Conservation (phyloP, 768 basidiomycete genomes). For the Gelatoporia subvermispora region DNA sequence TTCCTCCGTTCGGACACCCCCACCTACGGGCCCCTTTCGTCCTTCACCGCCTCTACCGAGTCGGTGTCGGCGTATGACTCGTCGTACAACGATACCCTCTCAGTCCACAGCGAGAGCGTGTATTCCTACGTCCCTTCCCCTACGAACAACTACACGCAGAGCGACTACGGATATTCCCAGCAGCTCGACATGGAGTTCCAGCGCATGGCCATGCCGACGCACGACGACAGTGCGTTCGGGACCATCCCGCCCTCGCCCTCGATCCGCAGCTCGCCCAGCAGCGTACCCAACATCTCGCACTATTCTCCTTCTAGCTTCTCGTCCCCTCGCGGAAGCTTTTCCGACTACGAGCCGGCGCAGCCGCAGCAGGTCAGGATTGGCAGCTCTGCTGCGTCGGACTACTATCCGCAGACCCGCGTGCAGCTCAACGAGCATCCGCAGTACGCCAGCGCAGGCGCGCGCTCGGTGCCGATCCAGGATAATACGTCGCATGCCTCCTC, state of each 20-base stretch:
- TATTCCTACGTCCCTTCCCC: slow-evolving; percentile 56
- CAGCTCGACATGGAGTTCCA: slow-evolving; percentile 66
- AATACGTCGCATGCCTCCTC: slow-evolving; percentile 49
- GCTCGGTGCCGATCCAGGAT: slow-evolving; percentile 49
- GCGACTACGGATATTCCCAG: slow-evolving; percentile 23
- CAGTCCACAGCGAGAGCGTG: slow-evolving; percentile 64
- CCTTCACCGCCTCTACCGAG: slow-evolving; percentile 76
- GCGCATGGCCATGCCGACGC: slow-evolving; percentile 27
- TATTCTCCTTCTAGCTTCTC: slow-evolving; percentile 19
- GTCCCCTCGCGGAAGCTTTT: slow-evolving; percentile 48
- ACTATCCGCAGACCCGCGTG: slow-evolving; percentile 29
- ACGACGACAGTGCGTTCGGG: slow-evolving; percentile 57
- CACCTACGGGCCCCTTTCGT: slow-evolving; percentile 67
- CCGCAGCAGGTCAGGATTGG: slow-evolving; percentile 40
- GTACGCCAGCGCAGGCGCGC: slow-evolving; percentile 11
- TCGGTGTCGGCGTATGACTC: slow-evolving; percentile 47
- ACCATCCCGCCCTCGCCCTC: slow-evolving; percentile 23
- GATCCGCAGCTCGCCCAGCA: slow-evolving; percentile 56
- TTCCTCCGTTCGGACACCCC: slow-evolving; percentile 60
- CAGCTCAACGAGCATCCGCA: slow-evolving; percentile 13
- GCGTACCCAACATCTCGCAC: slow-evolving; percentile 25
- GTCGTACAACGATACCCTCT: slow-evolving; percentile 47
- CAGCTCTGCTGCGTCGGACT: slow-evolving; percentile 47
- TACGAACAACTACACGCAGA: slow-evolving; percentile 44
- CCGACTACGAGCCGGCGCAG: slow-evolving; percentile 57